Evolutionary conservation across 441 rosid genomes (phyloP).

Genomic region (Gossypium schwendimanii): DNA sequence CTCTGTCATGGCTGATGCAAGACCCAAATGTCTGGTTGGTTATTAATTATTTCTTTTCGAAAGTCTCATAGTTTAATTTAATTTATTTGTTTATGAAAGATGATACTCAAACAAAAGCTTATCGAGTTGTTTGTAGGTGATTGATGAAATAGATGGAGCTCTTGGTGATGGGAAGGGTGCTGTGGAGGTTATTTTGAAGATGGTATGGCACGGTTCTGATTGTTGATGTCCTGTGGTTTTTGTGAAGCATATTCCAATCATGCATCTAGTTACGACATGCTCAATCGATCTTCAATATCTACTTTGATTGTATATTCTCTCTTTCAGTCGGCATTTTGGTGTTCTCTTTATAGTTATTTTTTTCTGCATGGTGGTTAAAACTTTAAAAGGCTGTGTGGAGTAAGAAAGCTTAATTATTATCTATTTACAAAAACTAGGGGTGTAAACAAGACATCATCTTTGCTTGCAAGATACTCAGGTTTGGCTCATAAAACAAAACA

Average conservation of each 20-base stretch:
- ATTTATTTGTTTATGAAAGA: conserved; percentile 3
- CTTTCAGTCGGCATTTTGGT: background rate
- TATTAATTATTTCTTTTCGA: background rate
- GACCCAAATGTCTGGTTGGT: conserved; percentile 92
- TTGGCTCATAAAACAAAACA: background rate
- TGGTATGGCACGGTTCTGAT: conserved; percentile 47
- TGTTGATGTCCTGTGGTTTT: conserved; percentile 13
- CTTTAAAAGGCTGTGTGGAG: background rate
- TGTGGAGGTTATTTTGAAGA: conserved; percentile 81
- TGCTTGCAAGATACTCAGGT: background rate
- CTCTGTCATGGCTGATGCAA: conserved; percentile 84
- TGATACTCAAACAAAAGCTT: conserved; percentile 18
- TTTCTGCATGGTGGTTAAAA: conserved; percentile 8
- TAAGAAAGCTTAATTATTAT: background rate
- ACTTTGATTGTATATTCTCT: background rate
- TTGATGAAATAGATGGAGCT: conserved; percentile 99
- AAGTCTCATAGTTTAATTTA: background rate
- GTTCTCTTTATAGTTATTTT: conserved; percentile 3
- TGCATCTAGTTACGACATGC: background rate
- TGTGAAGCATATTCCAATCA: conserved; percentile 9
- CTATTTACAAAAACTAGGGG: background rate
- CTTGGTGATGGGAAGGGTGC: conserved; percentile 98
- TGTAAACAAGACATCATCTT: background rate
- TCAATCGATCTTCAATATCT: background rate
- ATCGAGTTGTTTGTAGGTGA: conserved; percentile 47